phyloP scores from a whole-genome alignment of 2,329 filamentous ascomycete species.

The Ophiostoma quercus region DNA sequence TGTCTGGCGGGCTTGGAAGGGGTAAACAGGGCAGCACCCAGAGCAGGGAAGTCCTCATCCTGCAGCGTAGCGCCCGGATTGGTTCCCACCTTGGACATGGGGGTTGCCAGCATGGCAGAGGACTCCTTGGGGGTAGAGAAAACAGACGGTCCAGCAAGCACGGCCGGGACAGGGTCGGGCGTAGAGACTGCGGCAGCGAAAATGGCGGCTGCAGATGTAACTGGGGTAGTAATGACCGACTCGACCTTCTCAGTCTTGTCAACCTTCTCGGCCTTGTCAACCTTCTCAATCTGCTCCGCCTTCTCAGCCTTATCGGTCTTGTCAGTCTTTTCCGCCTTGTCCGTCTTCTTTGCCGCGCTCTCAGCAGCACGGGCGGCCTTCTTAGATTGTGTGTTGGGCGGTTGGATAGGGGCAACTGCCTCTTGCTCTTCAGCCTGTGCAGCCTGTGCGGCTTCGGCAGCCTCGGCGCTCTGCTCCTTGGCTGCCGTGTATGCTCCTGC shows the following conservation, averaged over 20 bases:
- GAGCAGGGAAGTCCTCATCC: constrained; percentile 59
- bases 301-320: neutral
- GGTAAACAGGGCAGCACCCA: constrained; percentile 42
- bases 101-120: constrained; percentile 24
- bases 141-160: neutral
- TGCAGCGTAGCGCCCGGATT: constrained; percentile 42
- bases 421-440: neutral
- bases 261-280: neutral
- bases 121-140: neutral
- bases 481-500: neutral
- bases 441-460: neutral
- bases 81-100: constrained; percentile 34
- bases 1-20: constrained; percentile 25
- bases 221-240: neutral
- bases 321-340: neutral
- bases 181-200: neutral
- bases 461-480: neutral
- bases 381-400: neutral
- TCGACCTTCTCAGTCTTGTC: neutral
- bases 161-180: neutral
- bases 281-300: neutral
- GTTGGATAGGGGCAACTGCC: neutral
- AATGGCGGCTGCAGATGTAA: neutral
- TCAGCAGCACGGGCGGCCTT: constrained; percentile 13
- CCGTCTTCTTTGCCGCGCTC: neutral